Evolutionary conservation across 306 rosid species (phyloP), one percentile per base, ranked within the genome.

Genomic region (Biancaea sappan): DNA sequence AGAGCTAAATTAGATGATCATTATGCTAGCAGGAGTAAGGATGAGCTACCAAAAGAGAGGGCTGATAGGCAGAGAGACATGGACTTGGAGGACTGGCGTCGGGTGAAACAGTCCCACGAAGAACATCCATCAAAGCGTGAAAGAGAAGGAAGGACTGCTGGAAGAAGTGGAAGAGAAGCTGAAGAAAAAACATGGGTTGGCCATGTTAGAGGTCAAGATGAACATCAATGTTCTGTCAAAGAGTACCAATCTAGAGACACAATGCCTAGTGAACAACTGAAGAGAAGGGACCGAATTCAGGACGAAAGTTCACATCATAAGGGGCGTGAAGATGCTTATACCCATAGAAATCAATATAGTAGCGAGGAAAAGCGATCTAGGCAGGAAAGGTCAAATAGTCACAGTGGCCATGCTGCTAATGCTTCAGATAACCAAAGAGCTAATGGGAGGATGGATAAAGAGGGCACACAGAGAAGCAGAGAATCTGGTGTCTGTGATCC

Each of bases 1-100:
- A 77, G 92, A 83, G 92, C 87, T 77, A 83, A 80, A 71, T 81
- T 84, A 60, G 90, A 88, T 60, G 98, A 94, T 76, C 91, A 89
- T 77, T 88, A 80, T 62, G 77, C 89, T 81, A 46, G 54, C 38
- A 88, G 91, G 80, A 90, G 83, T 81, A 93, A 89, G 86, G 98
- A 89, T 72, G 98, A 89, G 96, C 75, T 70, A 51, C 82, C 76
- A 48, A 88, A 88, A 82, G 98, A 93, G 66, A 89, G 97, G 83
- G 79, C 79, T 11, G 98, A 93, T 70, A 82, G 90, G 78, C 94
- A 46, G 75, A 88, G 96, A 84, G 98, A 91, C 62, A 88, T 84
- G 81, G 98, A 91, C 62, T 86, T 84, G 81, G 97, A 89, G 62
- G 94, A 93, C 44, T 91, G 98, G 98, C 93, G 78, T 56, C 82